Conservation (phyloP, 2,329 filamentous ascomycete genomes). For the Aureobasidium subglaciale region DNA sequence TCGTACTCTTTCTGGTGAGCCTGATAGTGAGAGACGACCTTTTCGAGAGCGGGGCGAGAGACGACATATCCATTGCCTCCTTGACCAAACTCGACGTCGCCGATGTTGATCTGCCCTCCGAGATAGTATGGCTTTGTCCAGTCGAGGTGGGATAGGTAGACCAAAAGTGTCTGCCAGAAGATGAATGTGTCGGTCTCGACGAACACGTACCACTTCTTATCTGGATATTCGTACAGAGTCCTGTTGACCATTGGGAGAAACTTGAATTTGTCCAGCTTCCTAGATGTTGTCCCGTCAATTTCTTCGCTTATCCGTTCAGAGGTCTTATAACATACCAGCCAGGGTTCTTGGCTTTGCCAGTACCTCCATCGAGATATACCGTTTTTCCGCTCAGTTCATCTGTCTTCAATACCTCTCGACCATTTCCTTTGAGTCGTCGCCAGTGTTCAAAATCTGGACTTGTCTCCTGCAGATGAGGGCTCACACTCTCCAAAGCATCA, state of each 20-base stretch:
- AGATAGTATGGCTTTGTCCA: slow-evolving; percentile 35
- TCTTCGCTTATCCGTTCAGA: too few relatives aligned
- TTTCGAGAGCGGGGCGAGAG: slow-evolving; percentile 33
- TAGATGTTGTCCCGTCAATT: neutral
- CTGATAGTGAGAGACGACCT: slow-evolving; percentile 31
- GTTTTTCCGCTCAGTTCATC: slow-evolving; percentile 20
- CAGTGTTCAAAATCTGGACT: slow-evolving; percentile 25
- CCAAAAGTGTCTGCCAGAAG: slow-evolving; percentile 41
- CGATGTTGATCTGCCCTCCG: slow-evolving; percentile 33
- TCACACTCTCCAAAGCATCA: slow-evolving; percentile 23
- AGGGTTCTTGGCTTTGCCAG: slow-evolving; percentile 25
- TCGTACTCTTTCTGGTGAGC: slow-evolving; percentile 30
- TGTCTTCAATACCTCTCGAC: slow-evolving; percentile 17
- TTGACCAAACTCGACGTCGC: slow-evolving; percentile 34
- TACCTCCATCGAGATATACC: neutral
- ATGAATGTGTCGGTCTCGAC: slow-evolving; percentile 53
- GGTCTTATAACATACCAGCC: slow-evolving; percentile 25
- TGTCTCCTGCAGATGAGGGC: slow-evolving; percentile 13
- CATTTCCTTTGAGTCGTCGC: slow-evolving; percentile 20
- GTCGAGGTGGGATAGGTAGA: slow-evolving; percentile 34
- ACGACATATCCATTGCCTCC: slow-evolving; percentile 37
- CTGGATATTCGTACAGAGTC: slow-evolving; percentile 28
- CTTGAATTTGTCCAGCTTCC: slow-evolving; percentile 43
- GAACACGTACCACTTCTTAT: slow-evolving; percentile 53
- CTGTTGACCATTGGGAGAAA: slow-evolving; percentile 45